A percentile compares a stretch with the other conserved stretches of the same genome.
Evolutionary conservation across 495 filamentous ascomycete genomes (phyloP).

Genomic region (Trypethelium eluteriae): DNA sequence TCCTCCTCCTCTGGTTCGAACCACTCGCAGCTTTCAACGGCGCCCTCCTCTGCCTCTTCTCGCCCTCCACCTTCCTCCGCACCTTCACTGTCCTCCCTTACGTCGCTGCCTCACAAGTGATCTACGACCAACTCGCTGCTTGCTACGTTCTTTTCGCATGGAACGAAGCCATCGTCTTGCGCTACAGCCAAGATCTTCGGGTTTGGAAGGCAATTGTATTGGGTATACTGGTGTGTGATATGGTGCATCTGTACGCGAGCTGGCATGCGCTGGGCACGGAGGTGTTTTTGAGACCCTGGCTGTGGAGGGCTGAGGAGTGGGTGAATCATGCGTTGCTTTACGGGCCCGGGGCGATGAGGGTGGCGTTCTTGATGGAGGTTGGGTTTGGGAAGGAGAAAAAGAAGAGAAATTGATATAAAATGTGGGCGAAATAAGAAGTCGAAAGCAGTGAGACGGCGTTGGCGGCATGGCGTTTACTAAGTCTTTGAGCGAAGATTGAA

Average conservation of each 20-base stretch:
- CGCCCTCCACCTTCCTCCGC: constrained; percentile 25
- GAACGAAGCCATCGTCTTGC: constrained; percentile 30
- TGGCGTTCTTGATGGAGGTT: constrained; percentile 25
- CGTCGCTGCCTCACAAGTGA: constrained; percentile 22
- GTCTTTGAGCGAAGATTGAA: constrained; percentile 5
- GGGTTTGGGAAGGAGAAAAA: constrained; percentile 20
- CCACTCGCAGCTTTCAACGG: constrained; percentile 30
- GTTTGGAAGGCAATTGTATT: constrained; percentile 30
- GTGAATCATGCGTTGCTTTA: constrained; percentile 25
- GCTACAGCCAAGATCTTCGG: constrained; percentile 24
- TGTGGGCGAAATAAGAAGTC: background rate
- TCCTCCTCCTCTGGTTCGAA: constrained; percentile 34
- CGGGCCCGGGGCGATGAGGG: constrained; percentile 25
- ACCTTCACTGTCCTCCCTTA: constrained; percentile 24
- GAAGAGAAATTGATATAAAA: constrained; percentile 10
- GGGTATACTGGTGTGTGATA: constrained; percentile 30
- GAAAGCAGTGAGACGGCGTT: constrained; percentile 2
- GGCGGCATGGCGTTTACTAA: background rate
- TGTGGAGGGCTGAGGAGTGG: constrained; percentile 31
- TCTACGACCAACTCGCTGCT: constrained; percentile 31
- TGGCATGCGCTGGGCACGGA: constrained; percentile 22
- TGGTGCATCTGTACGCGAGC: constrained; percentile 28
- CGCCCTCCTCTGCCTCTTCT: constrained; percentile 24
- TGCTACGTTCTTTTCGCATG: constrained; percentile 29
- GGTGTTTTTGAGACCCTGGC: constrained; percentile 21